Evolutionary conservation across 2,329 filamentous ascomycete genomes (phyloP).

Genomic region (Periconia sp.): DNA sequence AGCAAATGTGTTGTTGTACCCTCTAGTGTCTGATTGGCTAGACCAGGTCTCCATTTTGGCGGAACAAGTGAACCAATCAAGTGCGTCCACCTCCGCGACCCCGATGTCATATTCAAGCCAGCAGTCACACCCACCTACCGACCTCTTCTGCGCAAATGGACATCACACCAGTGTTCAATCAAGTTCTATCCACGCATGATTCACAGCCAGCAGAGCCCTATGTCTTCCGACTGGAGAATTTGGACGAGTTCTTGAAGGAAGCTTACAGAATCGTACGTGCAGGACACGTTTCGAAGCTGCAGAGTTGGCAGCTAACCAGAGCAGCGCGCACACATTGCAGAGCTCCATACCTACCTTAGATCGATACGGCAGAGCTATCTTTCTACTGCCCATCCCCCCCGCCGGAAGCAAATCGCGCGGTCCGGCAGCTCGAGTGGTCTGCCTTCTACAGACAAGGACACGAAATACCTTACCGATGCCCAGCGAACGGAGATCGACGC

Average conservation of each 20-base stretch:
- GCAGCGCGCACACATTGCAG: slow-evolving; percentile 83
- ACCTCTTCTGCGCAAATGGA: slow-evolving; percentile 51
- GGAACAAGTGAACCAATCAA: neutral
- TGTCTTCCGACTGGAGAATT: slow-evolving; percentile 48
- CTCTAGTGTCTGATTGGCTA: no score
- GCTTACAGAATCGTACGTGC: slow-evolving; percentile 95
- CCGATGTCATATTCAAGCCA: neutral
- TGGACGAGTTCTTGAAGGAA: slow-evolving; percentile 91
- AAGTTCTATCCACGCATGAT: slow-evolving; percentile 67
- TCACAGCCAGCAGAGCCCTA: slow-evolving; percentile 57
- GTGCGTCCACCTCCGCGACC: neutral
- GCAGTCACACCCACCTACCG: slow-evolving; percentile 1
- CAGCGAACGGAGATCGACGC: slow-evolving; percentile 88
- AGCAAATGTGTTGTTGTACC: no score
- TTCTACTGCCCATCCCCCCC: slow-evolving; percentile 73
- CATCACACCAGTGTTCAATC: slow-evolving; percentile 72
- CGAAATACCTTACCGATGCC: slow-evolving; percentile 72
- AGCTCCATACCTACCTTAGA: slow-evolving; percentile 79
- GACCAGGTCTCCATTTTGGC: no score
- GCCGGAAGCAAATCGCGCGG: slow-evolving; percentile 55
- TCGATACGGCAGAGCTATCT: slow-evolving; percentile 90
- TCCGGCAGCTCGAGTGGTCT: slow-evolving; percentile 31
- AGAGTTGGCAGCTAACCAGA: slow-evolving; percentile 28
- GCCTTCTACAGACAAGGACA: slow-evolving; percentile 51
- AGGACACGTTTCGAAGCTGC: slow-evolving; percentile 43